Conservation (phyloP, 225 moss, liverwort and hornwort genomes). For the Physcomitrellopsis africana region DNA sequence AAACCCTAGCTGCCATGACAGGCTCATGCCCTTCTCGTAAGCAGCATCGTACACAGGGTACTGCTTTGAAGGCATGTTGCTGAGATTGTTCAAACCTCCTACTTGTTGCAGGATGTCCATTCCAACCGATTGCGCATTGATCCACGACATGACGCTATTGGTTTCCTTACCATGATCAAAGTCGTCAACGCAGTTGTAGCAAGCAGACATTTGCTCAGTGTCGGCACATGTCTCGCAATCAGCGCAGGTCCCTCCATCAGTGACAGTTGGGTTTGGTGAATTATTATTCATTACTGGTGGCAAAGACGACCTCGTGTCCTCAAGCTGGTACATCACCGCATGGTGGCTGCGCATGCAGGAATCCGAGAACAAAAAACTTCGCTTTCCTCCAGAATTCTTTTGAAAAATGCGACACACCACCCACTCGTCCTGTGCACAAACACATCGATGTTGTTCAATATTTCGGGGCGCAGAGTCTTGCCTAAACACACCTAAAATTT, state of each 20-base stretch:
- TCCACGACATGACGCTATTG: slow-evolving; percentile 46
- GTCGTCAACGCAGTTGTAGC: slow-evolving; percentile 43
- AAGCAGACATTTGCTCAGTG: slow-evolving; percentile 47
- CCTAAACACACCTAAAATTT: background rate
- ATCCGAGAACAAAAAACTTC: slow-evolving; percentile 34
- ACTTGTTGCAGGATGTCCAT: slow-evolving; percentile 35
- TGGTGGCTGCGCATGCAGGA: slow-evolving; percentile 22
- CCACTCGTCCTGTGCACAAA: slow-evolving; percentile 42
- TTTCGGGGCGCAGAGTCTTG: background rate
- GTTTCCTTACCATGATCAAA: slow-evolving; percentile 32
- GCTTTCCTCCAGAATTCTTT: slow-evolving; percentile 42
- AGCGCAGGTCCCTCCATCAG: slow-evolving; percentile 48
- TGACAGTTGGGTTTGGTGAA: slow-evolving; percentile 54
- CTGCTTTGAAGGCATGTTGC: slow-evolving; percentile 27
- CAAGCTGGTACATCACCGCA: slow-evolving; percentile 25
- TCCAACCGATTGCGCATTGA: slow-evolving; percentile 26
- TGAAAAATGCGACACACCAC: slow-evolving; percentile 49
- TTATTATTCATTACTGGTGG: slow-evolving; percentile 36
- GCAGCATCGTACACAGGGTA: slow-evolving; percentile 27
- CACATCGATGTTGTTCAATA: background rate
- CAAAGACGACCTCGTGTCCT: slow-evolving; percentile 35
- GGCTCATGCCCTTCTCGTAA: slow-evolving; percentile 16
- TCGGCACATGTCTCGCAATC: slow-evolving; percentile 58
- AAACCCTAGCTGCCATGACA: slow-evolving; percentile 25
- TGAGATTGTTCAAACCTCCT: slow-evolving; percentile 22